These are phyloP conservation scores for Aspergillus ellipticus DNA, from an alignment of 495 filamentous ascomycete species.

Conservation along the genomic window DNA sequence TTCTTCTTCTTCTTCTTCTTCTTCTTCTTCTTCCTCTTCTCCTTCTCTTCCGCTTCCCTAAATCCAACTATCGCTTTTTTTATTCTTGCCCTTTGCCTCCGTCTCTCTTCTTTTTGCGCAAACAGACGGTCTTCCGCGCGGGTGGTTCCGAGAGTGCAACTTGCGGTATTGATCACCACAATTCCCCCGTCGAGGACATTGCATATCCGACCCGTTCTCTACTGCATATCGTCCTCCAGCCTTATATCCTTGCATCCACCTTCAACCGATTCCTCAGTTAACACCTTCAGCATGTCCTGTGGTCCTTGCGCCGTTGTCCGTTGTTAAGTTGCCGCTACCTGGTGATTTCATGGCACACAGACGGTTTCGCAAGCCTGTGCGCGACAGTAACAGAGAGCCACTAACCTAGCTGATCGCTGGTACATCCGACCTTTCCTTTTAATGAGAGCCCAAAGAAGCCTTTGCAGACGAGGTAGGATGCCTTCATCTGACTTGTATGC, in stretches of 20 bases:
- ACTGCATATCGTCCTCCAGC: constrained; percentile 11
- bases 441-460: neutral
- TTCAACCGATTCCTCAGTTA: constrained; percentile 5
- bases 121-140: neutral
- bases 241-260: constrained; percentile 8
- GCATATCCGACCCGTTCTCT: constrained; percentile 20
- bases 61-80: neutral
- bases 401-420: constrained; percentile 32
- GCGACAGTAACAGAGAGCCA: constrained; percentile 29
- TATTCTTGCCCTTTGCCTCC: neutral
- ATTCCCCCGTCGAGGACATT: constrained; percentile 14
- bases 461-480: neutral
- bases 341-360: constrained; percentile 36
- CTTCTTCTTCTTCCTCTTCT: constrained; percentile 17
- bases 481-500: neutral
- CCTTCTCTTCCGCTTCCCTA: constrained; percentile 14
- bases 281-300: constrained; percentile 28
- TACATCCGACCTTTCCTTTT: neutral
- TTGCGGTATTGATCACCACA: neutral
- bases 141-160: neutral
- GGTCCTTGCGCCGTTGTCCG: constrained; percentile 21
- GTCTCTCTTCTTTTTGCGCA: neutral
- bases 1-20: constrained; percentile 7
- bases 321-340: constrained; percentile 27
- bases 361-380: constrained; percentile 30